Conservation (phyloP, 108 stramenopile species). For the Nitzschia sp. region DNA sequence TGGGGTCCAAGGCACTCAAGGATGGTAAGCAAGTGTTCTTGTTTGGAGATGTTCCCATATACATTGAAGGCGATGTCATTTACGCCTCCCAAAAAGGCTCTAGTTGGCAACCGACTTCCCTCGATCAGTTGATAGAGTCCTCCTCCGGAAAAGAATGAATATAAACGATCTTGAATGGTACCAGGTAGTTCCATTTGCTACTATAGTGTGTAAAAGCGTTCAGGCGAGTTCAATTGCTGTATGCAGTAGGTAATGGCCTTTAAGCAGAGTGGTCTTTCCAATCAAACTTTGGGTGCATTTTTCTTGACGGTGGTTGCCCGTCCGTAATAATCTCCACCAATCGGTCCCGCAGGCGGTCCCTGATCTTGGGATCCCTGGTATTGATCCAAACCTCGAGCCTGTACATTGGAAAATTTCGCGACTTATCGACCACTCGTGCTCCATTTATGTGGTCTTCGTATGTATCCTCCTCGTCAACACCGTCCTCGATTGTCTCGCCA, state of each 20-base stretch:
- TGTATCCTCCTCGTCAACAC: conserved; percentile 32
- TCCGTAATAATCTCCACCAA: conserved; percentile 66
- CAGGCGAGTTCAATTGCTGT: too few species aligned
- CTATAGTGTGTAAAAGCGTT: too few species aligned
- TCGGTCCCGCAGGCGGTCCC: conserved; percentile 53
- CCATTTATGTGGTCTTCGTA: conserved; percentile 80
- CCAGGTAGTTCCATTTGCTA: too few species aligned
- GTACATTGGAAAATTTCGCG: conserved; percentile 70
- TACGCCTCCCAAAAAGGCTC: conserved; percentile 41
- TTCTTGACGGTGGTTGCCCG: conserved; percentile 57
- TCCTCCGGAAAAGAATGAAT: not conserved
- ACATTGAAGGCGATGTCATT: conserved; percentile 72
- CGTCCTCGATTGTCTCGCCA: conserved; percentile 88
- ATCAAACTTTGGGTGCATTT: conserved; percentile 77
- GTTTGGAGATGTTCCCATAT: conserved; percentile 72
- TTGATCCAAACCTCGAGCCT: conserved; percentile 88
- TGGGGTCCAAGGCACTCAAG: conserved; percentile 58
- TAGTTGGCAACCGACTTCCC: conserved; percentile 61
- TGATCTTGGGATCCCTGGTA: conserved; percentile 62
- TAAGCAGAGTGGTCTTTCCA: conserved; percentile 82
- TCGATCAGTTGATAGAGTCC: conserved; percentile 48
- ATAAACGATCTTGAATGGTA: too few species aligned
- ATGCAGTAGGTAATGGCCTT: not conserved
- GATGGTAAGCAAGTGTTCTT: conserved; percentile 78
- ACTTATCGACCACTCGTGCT: conserved; percentile 89